Evolutionary conservation across 768 basidiomycete genomes (phyloP).

Genomic region (Psilocybe subaeruginosa): DNA sequence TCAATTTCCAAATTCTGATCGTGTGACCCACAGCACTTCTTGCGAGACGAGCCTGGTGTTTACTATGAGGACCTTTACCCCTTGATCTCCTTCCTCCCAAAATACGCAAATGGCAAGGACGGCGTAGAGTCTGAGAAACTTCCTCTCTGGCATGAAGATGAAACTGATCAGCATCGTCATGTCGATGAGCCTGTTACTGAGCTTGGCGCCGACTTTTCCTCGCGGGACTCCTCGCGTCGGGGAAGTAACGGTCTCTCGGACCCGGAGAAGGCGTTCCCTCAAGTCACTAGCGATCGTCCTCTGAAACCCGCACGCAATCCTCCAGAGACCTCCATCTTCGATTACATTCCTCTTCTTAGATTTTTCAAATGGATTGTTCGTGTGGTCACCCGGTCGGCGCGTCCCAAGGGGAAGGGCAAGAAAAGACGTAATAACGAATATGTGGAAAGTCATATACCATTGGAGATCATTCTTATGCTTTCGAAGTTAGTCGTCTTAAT

Average conservation of each 20-base stretch:
- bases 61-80: conserved; percentile 82
- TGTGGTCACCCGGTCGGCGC: conserved; percentile 15
- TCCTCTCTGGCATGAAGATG: conserved; percentile 59
- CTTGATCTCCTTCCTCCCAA: conserved; percentile 68
- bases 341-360: conserved; percentile 59
- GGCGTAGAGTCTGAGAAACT: conserved; percentile 47
- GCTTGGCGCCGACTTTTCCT: conserved; percentile 14
- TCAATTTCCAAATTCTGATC: neutral
- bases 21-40: conserved; percentile 50
- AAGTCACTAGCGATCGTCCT: conserved; percentile 26
- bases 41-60: conserved; percentile 69
- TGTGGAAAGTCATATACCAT: conserved; percentile 66
- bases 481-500: conserved; percentile 36
- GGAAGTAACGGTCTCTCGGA: conserved; percentile 24
- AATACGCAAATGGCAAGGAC: conserved; percentile 43
- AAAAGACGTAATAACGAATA: conserved; percentile 22
- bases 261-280: conserved; percentile 36
- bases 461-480: conserved; percentile 58
- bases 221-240: conserved; percentile 7
- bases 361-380: conserved; percentile 44
- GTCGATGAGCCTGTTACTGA: conserved; percentile 17
- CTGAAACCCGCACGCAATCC: conserved; percentile 64
- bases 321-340: conserved; percentile 49
- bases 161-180: conserved; percentile 24
- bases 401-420: conserved; percentile 18